Conservation (phyloP, 805 yeast genomes). For the Yamadazyma kitorensis region DNA sequence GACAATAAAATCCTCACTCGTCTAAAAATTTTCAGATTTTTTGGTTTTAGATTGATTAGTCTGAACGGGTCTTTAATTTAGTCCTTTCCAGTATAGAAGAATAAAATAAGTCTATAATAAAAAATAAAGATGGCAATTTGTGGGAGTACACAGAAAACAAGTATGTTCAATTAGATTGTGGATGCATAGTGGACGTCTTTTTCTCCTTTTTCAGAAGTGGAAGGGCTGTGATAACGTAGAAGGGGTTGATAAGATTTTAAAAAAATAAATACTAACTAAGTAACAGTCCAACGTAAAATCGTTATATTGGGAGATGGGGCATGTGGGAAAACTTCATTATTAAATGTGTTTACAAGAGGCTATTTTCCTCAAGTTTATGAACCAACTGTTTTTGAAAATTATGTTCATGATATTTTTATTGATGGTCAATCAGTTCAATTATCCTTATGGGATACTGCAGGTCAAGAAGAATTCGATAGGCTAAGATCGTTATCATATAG, state of each 20-base stretch:
- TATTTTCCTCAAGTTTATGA: constrained; percentile 98
- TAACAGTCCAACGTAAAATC: constrained; percentile 84
- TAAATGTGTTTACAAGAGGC: constrained; percentile 95
- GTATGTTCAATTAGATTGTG: constrained; percentile 24
- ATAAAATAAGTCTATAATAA: not conserved
- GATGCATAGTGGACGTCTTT: too few species aligned
- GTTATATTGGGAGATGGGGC: constrained; percentile 98
- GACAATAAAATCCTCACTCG: too few species aligned
- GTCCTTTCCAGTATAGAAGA: too few species aligned
- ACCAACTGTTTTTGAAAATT: constrained; percentile 96
- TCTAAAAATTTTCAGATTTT: too few species aligned
- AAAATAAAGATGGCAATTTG: constrained; percentile 38
- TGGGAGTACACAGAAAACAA: constrained; percentile 40
- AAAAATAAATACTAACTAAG: constrained; percentile 3
- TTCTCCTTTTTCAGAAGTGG: too few species aligned
- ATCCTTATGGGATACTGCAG: constrained; percentile 98
- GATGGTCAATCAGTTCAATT: constrained; percentile 91
- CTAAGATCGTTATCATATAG: constrained; percentile 88
- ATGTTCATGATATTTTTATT: constrained; percentile 93
- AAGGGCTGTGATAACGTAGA: too few species aligned
- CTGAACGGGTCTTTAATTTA: too few species aligned
- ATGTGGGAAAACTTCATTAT: constrained; percentile 93
- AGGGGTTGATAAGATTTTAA: too few species aligned
- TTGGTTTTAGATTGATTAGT: too few species aligned
- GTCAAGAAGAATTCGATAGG: constrained; percentile 97